A percentile compares a stretch with the other conserved stretches of the same genome.
Conservation (phyloP, 2,329 filamentous ascomycete genomes). For the Colletotrichum sp. region DNA sequence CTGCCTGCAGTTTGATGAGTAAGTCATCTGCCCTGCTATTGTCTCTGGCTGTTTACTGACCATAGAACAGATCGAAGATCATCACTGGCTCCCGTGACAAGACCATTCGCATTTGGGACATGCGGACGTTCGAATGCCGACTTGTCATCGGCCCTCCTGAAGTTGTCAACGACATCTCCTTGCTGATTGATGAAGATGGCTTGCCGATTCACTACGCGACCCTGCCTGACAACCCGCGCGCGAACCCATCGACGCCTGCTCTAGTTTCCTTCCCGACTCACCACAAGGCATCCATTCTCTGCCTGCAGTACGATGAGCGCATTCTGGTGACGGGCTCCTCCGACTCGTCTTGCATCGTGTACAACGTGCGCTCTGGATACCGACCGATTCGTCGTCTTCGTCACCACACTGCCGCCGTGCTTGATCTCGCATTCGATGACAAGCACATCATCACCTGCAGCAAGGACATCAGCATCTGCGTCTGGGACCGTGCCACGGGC, state of each 20-base stretch:
- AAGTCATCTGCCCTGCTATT: conserved; percentile 38
- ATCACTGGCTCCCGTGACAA: conserved; percentile 95
- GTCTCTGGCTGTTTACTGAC: conserved; percentile 34
- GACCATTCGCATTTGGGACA: conserved; percentile 95
- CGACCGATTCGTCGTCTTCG: conserved; percentile 77
- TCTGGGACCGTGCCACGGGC: conserved; percentile 88
- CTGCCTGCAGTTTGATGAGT: conserved; percentile 97
- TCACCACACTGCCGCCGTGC: conserved; percentile 84
- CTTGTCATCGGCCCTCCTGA: conserved; percentile 84
- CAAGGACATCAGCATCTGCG: conserved; percentile 91
- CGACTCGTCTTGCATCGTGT: conserved; percentile 89
- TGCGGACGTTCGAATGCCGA: conserved; percentile 83
- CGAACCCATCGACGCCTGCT: conserved; percentile 54
- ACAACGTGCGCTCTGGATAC: conserved; percentile 81
- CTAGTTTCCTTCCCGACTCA: conserved; percentile 66
- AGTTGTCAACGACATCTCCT: conserved; percentile 56
- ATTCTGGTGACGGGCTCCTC: conserved; percentile 96
- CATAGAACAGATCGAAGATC: conserved; percentile 76
- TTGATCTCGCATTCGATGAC: conserved; percentile 92
- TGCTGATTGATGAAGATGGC: conserved; percentile 57
- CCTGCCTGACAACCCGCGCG: conserved; percentile 51
- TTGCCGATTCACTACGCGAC: conserved; percentile 60
- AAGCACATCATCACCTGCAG: conserved; percentile 95
- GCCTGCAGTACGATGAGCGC: conserved; percentile 89
- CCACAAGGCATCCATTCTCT: conserved; percentile 92